phyloP scores from a whole-genome alignment of 495 filamentous ascomycete genomes.

The Neurospora sp. region DNA sequence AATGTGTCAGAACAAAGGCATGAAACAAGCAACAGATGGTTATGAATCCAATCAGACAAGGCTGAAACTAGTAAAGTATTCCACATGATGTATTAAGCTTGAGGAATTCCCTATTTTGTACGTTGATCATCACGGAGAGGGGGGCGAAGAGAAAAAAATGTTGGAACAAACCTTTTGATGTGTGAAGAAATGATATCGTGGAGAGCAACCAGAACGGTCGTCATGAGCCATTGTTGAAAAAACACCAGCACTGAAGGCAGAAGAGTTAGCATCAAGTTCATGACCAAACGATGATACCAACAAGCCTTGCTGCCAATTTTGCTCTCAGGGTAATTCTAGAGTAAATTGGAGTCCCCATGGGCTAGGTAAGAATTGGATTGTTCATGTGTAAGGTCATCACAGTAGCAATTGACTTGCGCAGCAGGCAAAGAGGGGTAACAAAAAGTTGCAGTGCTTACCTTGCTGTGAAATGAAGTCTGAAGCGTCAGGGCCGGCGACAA shows the following conservation, averaged over 20 bases:
- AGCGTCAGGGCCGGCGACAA: conserved; percentile 1
- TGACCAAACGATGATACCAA: conserved; percentile 2
- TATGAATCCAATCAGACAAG: conserved; percentile 69
- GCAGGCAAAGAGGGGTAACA: conserved; percentile 12
- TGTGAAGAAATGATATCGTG: neutral
- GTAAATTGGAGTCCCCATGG: conserved; percentile 53
- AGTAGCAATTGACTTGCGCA: conserved; percentile 25
- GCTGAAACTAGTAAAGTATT: conserved; percentile 79
- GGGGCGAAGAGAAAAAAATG: conserved; percentile 13
- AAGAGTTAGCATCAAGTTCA: conserved; percentile 12
- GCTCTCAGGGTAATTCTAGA: conserved; percentile 66
- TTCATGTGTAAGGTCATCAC: conserved; percentile 50
- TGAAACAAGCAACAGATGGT: conserved; percentile 16
- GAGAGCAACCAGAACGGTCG: neutral
- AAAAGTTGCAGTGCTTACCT: conserved; percentile 5
- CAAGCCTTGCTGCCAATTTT: conserved; percentile 3
- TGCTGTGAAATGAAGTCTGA: conserved; percentile 19
- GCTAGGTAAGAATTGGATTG: conserved; percentile 74
- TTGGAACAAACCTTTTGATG: conserved; percentile 48
- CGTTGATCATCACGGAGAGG: conserved; percentile 66
- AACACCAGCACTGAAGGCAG: conserved; percentile 12
- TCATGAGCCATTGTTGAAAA: neutral
- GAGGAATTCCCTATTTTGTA: conserved; percentile 84
- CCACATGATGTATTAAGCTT: conserved; percentile 83
- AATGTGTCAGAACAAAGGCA: conserved; percentile 15